Base-by-base conservation (phyloP, 2,329 filamentous ascomycete genomes). In the Xylaria sp. region DNA sequence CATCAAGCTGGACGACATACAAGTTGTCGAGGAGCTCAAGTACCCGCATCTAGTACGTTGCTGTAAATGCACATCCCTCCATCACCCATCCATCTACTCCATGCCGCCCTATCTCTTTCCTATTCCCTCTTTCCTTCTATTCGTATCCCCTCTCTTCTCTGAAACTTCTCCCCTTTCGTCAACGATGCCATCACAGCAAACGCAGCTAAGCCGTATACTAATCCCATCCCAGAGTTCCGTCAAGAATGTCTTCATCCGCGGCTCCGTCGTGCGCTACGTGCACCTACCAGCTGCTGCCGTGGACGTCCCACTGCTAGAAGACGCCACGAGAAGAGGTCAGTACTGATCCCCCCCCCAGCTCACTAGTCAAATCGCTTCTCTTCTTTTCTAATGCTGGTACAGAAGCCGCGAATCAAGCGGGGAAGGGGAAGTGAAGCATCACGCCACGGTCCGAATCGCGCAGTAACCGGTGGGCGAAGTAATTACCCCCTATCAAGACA, bases 1-100 rank as follows among this genome's bases (percentile, higher is more conserved):
- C 83, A 97, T 99, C 83, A 98, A 98, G 85, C 89, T 99, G 59
- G 96, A 99, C 78, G 93, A 97, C 78, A 97, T 98, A 69, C 87
- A 90, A 71, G 95, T 98, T 36, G 87, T 97, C 30, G 94, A 99
- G 73, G 93, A 98, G 83, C 84, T 96, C 78, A 94, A 94, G 81
- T 98, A 97, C 80, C 96, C 96, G 59, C 96, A 99, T 81, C 82
- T 99, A 80, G 93, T 95, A 76, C 61, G 84, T 78, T 8, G 28
- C 7, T 39, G 32, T n/a, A 56, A 48, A 20, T 59, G 30, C 43
- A 23, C 30, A 23, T 30, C 13, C 41, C n/a, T 25, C 46, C 30
- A n/a, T 32, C 30, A 23, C 32, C 13, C 41, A 20, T 25, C 46
- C 30, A n/a, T 32, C n/a, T 28, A 25, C 39, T 3, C 39, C 39